Conservation (phyloP, 2,329 filamentous ascomycete species). For the Hypoxylon sp. region DNA sequence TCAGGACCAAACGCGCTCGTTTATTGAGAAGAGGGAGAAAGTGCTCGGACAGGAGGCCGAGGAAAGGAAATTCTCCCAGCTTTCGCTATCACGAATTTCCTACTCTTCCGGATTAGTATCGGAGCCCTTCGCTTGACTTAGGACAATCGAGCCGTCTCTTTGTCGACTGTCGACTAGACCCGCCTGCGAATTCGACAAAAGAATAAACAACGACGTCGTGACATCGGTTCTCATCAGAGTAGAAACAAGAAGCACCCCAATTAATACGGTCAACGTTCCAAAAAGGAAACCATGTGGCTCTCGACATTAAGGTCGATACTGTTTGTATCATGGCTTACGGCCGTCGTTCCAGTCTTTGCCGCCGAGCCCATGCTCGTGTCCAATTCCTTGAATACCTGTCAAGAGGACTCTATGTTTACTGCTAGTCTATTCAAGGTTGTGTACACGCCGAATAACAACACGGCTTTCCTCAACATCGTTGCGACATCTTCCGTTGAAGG, state of each 20-base stretch:
- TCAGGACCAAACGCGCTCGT: conserved; percentile 39
- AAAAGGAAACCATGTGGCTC: conserved; percentile 62
- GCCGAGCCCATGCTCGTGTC: conserved; percentile 81
- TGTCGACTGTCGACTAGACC: conserved; percentile 30
- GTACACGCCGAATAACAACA: conserved; percentile 82
- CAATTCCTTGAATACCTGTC: conserved; percentile 87
- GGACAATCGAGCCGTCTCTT: conserved; percentile 35
- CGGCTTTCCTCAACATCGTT: conserved; percentile 80
- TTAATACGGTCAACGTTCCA: conserved; percentile 27
- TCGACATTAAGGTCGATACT: conserved; percentile 62
- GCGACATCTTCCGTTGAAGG: conserved; percentile 87
- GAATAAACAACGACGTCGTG: conserved; percentile 31
- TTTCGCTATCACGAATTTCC: conserved; percentile 39
- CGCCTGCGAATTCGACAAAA: conserved; percentile 44
- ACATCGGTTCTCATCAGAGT: conserved; percentile 29
- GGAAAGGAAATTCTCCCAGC: conserved; percentile 27
- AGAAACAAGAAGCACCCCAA: conserved; percentile 30
- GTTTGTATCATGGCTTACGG: conserved; percentile 62
- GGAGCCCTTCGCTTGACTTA: conserved; percentile 27
- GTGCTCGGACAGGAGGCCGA: conserved; percentile 40
- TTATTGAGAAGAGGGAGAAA: conserved; percentile 30
- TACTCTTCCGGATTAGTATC: conserved; percentile 29
- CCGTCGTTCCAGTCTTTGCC: conserved; percentile 64
- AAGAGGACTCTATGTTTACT: conserved; percentile 86
- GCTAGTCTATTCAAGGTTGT: conserved; percentile 90